Evolutionary conservation across 2,329 filamentous ascomycete species (phyloP).

Genomic region (Aspergillus sp.): DNA sequence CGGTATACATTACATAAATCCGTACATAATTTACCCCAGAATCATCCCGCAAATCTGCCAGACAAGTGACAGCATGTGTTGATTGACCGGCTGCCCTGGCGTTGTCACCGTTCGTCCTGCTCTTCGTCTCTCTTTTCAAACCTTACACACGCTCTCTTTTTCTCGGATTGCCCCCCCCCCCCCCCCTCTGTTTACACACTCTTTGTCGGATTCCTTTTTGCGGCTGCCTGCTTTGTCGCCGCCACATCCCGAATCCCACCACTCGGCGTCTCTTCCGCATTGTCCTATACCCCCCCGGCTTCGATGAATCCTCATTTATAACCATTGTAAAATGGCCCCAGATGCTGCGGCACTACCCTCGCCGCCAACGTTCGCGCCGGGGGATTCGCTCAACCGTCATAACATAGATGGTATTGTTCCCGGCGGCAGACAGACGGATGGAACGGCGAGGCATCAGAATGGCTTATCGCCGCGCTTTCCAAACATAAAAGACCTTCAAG

Average conservation of each 20-base stretch:
- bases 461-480: slow-evolving; percentile 32
- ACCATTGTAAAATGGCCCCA: slow-evolving; percentile 36
- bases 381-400: slow-evolving; percentile 27
- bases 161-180: background rate
- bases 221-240: background rate
- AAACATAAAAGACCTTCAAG: slow-evolving; percentile 43
- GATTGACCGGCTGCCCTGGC: background rate
- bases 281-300: slow-evolving; percentile 1
- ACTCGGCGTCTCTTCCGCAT: background rate
- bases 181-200: background rate
- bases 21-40: slow-evolving; percentile 15
- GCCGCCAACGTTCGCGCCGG: slow-evolving; percentile 33
- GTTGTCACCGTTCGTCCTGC: background rate
- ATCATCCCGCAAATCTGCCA: slow-evolving; percentile 8
- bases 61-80: slow-evolving; percentile 1
- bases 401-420: slow-evolving; percentile 31
- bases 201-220: background rate
- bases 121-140: background rate
- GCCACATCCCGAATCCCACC: background rate
- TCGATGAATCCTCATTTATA: slow-evolving; percentile 16
- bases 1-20: slow-evolving; percentile 5
- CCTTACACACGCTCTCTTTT: background rate
- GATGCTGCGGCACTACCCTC: slow-evolving; percentile 40
- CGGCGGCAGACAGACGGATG: slow-evolving; percentile 24
- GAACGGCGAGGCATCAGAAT: slow-evolving; percentile 26